phyloP scores from a whole-genome alignment of 2,329 filamentous ascomycete genomes.

The Aspergillus japonicus region DNA sequence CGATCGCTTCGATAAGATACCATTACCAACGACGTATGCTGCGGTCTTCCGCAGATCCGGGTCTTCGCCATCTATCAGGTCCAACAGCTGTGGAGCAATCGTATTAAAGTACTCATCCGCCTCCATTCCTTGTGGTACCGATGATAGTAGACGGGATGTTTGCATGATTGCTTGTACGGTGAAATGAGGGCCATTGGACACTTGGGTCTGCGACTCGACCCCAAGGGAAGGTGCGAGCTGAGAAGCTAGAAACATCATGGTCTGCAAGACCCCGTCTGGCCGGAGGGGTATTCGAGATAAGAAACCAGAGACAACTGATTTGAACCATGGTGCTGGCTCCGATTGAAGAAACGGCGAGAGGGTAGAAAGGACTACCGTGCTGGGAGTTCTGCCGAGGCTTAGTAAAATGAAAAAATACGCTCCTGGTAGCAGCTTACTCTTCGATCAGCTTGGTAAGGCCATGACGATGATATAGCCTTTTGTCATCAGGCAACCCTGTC shows the following conservation, averaged over 20 bases:
- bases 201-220: constrained; percentile 29
- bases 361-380: constrained; percentile 34
- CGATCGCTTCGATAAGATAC: constrained; percentile 42
- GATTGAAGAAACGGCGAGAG: constrained; percentile 40
- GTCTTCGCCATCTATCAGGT: constrained; percentile 42
- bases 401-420: constrained; percentile 19
- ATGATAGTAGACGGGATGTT: constrained; percentile 42
- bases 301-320: constrained; percentile 34
- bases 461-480: constrained; percentile 21
- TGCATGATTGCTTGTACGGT: constrained; percentile 48
- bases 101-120: constrained; percentile 36
- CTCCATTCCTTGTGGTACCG: constrained; percentile 41
- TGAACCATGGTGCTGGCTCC: constrained; percentile 41
- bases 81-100: constrained; percentile 42
- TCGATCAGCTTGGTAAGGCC: constrained; percentile 33
- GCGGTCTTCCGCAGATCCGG: constrained; percentile 42
- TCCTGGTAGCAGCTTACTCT: constrained; percentile 23
- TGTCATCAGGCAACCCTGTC: constrained; percentile 13
- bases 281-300: constrained; percentile 43
- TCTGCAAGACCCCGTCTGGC: constrained; percentile 42
- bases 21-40: constrained; percentile 44
- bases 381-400: constrained; percentile 35
- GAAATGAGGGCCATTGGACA: constrained; percentile 38
- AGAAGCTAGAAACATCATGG: constrained; percentile 43
- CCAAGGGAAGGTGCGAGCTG: constrained; percentile 43